phyloP scores from a whole-genome alignment of 768 basidiomycete genomes.

The Lenzites betulinus region DNA sequence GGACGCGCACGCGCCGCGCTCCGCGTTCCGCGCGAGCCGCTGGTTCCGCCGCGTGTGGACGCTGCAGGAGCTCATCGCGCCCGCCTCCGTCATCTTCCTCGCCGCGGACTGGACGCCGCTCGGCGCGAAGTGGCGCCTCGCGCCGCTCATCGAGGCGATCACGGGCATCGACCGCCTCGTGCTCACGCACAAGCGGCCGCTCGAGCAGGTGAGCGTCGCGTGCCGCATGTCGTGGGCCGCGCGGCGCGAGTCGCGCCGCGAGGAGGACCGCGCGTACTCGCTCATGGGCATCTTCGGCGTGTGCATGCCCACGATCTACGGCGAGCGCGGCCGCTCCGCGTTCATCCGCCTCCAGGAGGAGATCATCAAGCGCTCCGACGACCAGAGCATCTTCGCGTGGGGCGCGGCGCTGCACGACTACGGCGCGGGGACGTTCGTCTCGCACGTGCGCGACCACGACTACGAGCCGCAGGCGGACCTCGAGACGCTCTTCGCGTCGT shows the following conservation, averaged over 20 bases:
- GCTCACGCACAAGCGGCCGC: constrained; percentile 9
- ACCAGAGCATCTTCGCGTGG: constrained; percentile 18
- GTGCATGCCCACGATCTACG: constrained; percentile 12
- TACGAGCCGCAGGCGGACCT: constrained; percentile 2
- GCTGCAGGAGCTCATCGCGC: constrained; percentile 19
- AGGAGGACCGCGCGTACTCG: constrained; percentile 21
- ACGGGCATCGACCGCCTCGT: constrained; percentile 10
- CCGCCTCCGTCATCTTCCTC: constrained; percentile 14
- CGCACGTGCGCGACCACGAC: constrained; percentile 5
- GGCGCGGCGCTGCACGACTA: constrained; percentile 2
- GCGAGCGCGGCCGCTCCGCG: constrained; percentile 7
- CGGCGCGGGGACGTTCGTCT: neutral
- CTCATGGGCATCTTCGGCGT: constrained; percentile 21
- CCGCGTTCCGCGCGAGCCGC: constrained; percentile 2
- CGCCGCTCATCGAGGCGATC: constrained; percentile 5
- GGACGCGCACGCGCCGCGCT: neutral
- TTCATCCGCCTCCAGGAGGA: constrained; percentile 16
- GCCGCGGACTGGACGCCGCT: constrained; percentile 3
- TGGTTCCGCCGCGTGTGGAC: constrained; percentile 17
- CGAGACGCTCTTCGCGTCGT: constrained; percentile 14
- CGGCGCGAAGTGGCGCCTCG: constrained; percentile 11
- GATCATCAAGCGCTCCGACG: constrained; percentile 9
- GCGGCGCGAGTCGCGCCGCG: constrained; percentile 2
- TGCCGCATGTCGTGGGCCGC: constrained; percentile 20
- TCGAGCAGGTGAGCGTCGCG: constrained; percentile 13